Conservation (phyloP, 2,329 filamentous ascomycete genomes). For the Macroventuria anomochaeta region DNA sequence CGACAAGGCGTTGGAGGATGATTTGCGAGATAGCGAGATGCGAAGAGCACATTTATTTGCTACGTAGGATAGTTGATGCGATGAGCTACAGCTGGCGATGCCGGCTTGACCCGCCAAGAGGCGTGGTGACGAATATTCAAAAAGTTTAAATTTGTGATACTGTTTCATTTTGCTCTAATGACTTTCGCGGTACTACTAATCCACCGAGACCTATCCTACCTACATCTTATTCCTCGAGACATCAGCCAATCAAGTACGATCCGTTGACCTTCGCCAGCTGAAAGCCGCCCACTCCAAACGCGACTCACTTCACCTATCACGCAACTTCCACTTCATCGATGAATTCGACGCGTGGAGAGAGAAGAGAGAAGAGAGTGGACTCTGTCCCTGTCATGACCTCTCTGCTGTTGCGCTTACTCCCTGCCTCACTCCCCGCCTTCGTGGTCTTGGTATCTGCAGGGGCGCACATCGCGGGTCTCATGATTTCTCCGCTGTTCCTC, state of each 20-base stretch:
- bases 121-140: slow-evolving; percentile 16
- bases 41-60: slow-evolving; percentile 4
- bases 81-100: slow-evolving; percentile 3
- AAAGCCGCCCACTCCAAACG: no score
- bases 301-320: no score
- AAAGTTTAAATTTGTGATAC: slow-evolving; percentile 1
- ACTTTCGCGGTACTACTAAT: no score
- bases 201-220: no score
- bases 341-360: background rate
- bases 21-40: slow-evolving; percentile 1
- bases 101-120: slow-evolving; percentile 12
- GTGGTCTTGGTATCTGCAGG: no score
- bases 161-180: no score
- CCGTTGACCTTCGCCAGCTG: no score
- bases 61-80: slow-evolving; percentile 19
- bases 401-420: background rate
- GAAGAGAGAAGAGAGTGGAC: background rate
- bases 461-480: no score
- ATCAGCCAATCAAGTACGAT: no score
- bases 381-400: background rate
- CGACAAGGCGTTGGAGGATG: slow-evolving; percentile 9
- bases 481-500: background rate
- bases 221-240: no score
- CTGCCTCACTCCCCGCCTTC: background rate
- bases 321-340: no score